Percentiles rank a stretch among this genome's conserved stretches.
Evolutionary conservation across 106 monocot species (phyloP).

Genomic region (Gastrodia elata): DNA sequence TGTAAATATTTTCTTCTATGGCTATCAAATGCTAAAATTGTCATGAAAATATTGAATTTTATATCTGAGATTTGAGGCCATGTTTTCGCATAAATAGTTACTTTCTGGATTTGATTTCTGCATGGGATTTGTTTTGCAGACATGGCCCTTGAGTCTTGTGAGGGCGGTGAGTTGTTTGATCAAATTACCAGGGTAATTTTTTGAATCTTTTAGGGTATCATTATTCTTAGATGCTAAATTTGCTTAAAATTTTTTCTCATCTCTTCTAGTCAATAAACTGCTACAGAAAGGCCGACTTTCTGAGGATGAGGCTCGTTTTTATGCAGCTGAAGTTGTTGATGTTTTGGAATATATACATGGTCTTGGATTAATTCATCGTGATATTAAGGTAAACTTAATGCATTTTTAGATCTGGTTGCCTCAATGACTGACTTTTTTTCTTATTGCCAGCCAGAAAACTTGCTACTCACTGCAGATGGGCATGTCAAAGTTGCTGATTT

Average conservation of each 20-base stretch:
- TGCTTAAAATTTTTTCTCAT: not conserved
- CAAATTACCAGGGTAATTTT: conserved; percentile 76
- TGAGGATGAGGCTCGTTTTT: conserved; percentile 91
- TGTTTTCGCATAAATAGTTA: not conserved
- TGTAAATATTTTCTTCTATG: not conserved
- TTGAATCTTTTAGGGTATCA: not conserved
- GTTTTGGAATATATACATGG: conserved; percentile 86
- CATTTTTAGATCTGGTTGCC: not conserved
- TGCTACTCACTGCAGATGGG: conserved; percentile 81
- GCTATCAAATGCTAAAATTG: not conserved
- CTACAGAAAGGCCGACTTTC: conserved; percentile 73
- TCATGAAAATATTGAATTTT: not conserved
- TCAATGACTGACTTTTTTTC: conserved; percentile 24
- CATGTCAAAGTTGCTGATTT: conserved; percentile 98
- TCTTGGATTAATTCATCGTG: conserved; percentile 89
- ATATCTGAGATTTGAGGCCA: not conserved
- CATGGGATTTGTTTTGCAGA: conserved; percentile 31
- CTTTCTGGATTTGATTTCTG: conserved; percentile 9
- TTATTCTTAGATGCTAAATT: not conserved
- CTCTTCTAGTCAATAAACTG: conserved; percentile 9
- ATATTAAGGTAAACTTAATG: conserved; percentile 70
- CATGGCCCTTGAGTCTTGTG: conserved; percentile 98
- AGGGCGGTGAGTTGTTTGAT: conserved; percentile 98
- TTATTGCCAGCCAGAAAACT: conserved; percentile 87
- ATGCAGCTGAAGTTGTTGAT: conserved; percentile 97